Percentiles rank a stretch among this genome's conserved stretches.
Conservation (phyloP, 2,329 filamentous ascomycete genomes). For the Alternaria sp. region DNA sequence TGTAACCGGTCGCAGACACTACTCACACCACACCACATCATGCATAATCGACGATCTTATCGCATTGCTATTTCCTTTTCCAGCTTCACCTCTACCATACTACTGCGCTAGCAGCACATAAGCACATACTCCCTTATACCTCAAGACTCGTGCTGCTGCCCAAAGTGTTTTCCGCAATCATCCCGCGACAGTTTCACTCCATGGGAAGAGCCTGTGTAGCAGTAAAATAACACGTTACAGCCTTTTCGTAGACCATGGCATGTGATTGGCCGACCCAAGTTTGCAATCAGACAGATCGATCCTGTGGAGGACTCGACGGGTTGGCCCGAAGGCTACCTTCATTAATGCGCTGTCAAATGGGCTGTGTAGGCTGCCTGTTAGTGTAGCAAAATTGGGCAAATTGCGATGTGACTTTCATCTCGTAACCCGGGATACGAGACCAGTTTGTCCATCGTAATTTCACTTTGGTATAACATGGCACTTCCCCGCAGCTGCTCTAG, state of each 20-base stretch:
- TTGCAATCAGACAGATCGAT: constrained; percentile 1
- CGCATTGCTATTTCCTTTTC: not conserved
- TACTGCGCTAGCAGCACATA: not conserved
- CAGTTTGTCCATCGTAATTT: constrained; percentile 16
- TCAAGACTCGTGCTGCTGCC: not conserved
- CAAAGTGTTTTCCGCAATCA: not conserved
- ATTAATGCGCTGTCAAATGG: constrained; percentile 19
- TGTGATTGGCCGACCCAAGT: not conserved
- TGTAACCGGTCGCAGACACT: not conserved
- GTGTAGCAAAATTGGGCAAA: not conserved
- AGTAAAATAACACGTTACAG: not conserved
- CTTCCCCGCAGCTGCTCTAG: not conserved
- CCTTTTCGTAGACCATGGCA: too few relatives aligned
- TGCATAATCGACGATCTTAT: constrained; percentile 5
- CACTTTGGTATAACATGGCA: constrained; percentile 8
- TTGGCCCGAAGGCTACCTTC: constrained; percentile 12
- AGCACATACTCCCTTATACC: not conserved
- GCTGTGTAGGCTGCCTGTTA: not conserved
- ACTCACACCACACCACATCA: constrained; percentile 11
- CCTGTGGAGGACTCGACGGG: constrained; percentile 3
- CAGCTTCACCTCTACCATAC: not conserved
- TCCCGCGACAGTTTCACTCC: not conserved
- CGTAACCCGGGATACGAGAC: constrained; percentile 6
- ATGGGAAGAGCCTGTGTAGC: not conserved
- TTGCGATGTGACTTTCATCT: constrained; percentile 18